A percentile compares a stretch with the other conserved stretches of the same genome.
These are phyloP conservation scores for Sphagnurus paluster DNA, from an alignment of 1,284 basidiomycete species.

Conservation along the genomic window DNA sequence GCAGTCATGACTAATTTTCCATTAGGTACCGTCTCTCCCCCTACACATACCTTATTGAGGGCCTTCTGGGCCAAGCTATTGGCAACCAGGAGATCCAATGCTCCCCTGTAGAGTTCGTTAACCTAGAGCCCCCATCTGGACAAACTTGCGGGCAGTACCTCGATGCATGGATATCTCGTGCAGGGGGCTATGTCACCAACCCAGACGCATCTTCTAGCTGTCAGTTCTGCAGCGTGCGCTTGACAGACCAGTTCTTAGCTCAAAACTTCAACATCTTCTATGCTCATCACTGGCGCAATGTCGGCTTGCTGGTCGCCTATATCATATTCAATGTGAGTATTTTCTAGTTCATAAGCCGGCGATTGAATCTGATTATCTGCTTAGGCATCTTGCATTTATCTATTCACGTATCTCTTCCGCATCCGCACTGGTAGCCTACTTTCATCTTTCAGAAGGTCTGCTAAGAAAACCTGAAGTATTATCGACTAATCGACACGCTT, in stretches of 20 bases:
- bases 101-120: conserved; percentile 37
- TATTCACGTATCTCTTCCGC: conserved; percentile 24
- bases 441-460: too few species aligned
- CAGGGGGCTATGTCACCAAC: conserved; percentile 71
- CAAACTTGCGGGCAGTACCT: conserved; percentile 66
- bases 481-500: too few species aligned
- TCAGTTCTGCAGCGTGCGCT: conserved; percentile 51
- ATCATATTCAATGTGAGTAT: conserved; percentile 57
- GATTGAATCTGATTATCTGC: not conserved
- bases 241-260: conserved; percentile 59
- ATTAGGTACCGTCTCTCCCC: conserved; percentile 78
- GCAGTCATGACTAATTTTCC: conserved; percentile 17
- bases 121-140: conserved; percentile 57
- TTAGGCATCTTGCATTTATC: conserved; percentile 19
- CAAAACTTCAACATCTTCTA: conserved; percentile 57
- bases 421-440: conserved; percentile 21
- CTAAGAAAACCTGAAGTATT: too few species aligned
- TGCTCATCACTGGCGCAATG: conserved; percentile 58
- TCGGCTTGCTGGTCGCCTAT: conserved; percentile 65
- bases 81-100: conserved; percentile 34
- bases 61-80: conserved; percentile 39
- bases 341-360: not conserved
- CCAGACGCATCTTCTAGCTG: conserved; percentile 51
- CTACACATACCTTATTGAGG: conserved; percentile 65
- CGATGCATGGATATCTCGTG: conserved; percentile 48